phyloP scores from a whole-genome alignment of 257 asterid species.

The Nicotiana tabacum region DNA sequence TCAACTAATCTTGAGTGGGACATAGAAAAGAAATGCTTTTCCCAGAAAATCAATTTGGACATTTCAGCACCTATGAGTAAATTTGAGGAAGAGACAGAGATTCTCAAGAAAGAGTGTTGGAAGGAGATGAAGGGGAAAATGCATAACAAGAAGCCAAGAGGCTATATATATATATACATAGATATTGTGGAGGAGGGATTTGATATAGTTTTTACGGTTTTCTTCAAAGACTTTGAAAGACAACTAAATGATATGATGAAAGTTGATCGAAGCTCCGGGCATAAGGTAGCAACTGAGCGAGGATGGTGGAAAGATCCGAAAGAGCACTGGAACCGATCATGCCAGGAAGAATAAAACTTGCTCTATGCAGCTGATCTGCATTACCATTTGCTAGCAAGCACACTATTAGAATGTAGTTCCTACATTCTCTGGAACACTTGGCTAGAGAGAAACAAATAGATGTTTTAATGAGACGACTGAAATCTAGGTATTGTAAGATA shows the following conservation, averaged over 20 bases:
- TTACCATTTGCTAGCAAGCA: neutral
- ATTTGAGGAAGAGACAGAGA: conserved; percentile 26
- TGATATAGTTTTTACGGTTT: too few relatives aligned
- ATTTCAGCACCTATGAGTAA: conserved; percentile 20
- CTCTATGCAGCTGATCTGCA: neutral
- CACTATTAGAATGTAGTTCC: neutral
- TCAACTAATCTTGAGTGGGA: too few relatives aligned
- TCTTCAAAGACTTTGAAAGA: too few relatives aligned
- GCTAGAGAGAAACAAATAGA: neutral
- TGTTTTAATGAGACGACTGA: neutral
- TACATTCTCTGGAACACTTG: neutral
- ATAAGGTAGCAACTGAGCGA: too few relatives aligned
- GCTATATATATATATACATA: too few relatives aligned
- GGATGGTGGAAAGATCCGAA: too few relatives aligned
- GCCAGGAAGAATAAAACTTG: neutral
- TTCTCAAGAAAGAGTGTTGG: neutral
- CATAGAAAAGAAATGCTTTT: too few relatives aligned
- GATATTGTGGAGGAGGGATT: too few relatives aligned
- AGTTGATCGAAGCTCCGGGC: too few relatives aligned
- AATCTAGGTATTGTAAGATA: neutral
- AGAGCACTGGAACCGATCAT: neutral
- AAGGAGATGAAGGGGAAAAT: conserved; percentile 35
- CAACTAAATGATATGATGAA: too few relatives aligned
- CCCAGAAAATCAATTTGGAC: conserved; percentile 19
- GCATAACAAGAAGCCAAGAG: conserved; percentile 41